Evolutionary conservation across 805 yeast genomes (phyloP), one percentile per base, ranked within the genome.

Genomic region (Spencermartinsiella europaea): DNA sequence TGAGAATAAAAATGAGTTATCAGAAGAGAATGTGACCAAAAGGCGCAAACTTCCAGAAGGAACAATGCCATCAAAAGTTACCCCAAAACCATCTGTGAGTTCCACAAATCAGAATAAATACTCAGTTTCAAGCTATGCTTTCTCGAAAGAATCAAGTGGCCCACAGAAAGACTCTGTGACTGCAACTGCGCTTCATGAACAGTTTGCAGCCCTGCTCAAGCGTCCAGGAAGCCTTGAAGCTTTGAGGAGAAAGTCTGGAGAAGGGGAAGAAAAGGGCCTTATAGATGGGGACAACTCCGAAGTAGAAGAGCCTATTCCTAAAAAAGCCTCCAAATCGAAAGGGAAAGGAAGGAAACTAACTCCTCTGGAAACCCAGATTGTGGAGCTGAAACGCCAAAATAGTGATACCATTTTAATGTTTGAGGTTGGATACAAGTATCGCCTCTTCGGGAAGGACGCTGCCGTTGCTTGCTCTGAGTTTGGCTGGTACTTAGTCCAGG

Each of bases 401-500:
- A 59, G 59, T 43, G 95, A 87, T 54, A 85, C 85, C 44, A 55
- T 93, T 1, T 68, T 93, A 5, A 81, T 93, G 0, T 73, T 91
- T 21, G 93, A 93, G 61, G 95, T 86, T 2, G 99, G 99, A 0
- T 93, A 91, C 67, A 89, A 88, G 63, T 93, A 80, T 67, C 86
- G 85, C 58, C 81, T 90, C 50, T 87, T 79, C 61, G 96, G 95
- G 0, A 74, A 80, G 45, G 97, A 91, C 65, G 97, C 98, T 0
- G 72, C 70, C 12, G 67, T 69, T 3, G 96, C 83, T 0, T 74
- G 95, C 10, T 67, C 72, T 40, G 72, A 83, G 10, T 56, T 63
- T 12, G 66, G 66, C 20, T 83, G 86, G 36, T 81, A 80, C 79
- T 69, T 83, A 19, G 71, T 86, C 0, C 84, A 85, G 0, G 96